Evolutionary conservation across 1,284 basidiomycete species (phyloP).

Genomic region (Cryptococcus wingfieldii): DNA sequence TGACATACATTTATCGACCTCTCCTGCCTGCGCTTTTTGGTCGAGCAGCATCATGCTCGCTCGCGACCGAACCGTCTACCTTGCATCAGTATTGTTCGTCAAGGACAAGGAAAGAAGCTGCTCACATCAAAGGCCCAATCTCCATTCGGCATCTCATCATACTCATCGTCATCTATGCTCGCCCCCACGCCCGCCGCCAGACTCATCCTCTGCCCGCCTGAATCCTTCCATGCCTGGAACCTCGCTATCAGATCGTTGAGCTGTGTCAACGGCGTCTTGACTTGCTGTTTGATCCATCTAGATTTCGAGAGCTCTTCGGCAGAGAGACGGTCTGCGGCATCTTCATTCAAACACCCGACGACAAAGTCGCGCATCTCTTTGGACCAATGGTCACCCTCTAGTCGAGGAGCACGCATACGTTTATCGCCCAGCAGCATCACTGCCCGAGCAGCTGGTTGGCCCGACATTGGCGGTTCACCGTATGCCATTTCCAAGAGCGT

Average conservation of each 20-base stretch:
- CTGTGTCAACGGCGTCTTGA: slow-evolving; percentile 64
- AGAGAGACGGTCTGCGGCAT: slow-evolving; percentile 70
- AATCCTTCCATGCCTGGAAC: slow-evolving; percentile 71
- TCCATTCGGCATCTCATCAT: slow-evolving; percentile 29
- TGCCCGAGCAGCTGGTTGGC: slow-evolving; percentile 78
- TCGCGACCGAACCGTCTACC: slow-evolving; percentile 38
- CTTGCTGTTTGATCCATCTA: slow-evolving; percentile 84
- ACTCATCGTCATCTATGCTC: slow-evolving; percentile 41
- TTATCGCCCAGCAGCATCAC: slow-evolving; percentile 82
- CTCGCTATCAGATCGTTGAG: slow-evolving; percentile 80
- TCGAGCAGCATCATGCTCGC: slow-evolving; percentile 36
- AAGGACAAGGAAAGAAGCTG: background rate
- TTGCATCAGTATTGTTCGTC: background rate
- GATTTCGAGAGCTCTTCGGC: slow-evolving; percentile 85
- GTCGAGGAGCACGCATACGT: slow-evolving; percentile 60
- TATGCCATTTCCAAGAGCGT: slow-evolving; percentile 88
- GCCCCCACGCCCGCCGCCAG: slow-evolving; percentile 56
- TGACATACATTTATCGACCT: slow-evolving; percentile 11
- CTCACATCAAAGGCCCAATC: slow-evolving; percentile 49
- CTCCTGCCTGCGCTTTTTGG: slow-evolving; percentile 21
- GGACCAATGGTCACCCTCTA: slow-evolving; percentile 72
- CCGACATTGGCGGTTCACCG: slow-evolving; percentile 59
- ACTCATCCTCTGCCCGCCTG: slow-evolving; percentile 73
- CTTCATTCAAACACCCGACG: slow-evolving; percentile 75
- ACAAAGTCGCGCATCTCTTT: slow-evolving; percentile 89